Evolutionary conservation across 192 early-diverging fungal species (phyloP).

Genomic region (Chytriomyces sp.): DNA sequence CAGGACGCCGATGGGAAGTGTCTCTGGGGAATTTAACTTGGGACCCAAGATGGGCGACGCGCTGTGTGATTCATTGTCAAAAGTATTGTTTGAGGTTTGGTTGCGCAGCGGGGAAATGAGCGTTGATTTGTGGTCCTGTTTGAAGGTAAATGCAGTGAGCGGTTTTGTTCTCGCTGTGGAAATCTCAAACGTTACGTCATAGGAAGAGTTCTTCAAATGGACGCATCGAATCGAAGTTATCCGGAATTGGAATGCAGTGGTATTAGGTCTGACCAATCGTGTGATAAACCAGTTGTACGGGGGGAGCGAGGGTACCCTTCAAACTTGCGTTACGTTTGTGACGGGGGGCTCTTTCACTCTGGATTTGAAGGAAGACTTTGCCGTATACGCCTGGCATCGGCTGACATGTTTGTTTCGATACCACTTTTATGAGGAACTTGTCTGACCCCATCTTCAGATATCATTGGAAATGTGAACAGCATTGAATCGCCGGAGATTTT

Average conservation of each 20-base stretch:
- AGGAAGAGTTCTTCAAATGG: conserved; percentile 65
- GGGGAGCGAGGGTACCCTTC: conserved; percentile 64
- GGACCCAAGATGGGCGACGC: conserved; percentile 72
- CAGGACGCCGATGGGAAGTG: neutral
- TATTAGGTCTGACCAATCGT: conserved; percentile 71
- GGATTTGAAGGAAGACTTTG: conserved; percentile 65
- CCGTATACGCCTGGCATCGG: conserved; percentile 76
- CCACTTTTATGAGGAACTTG: neutral
- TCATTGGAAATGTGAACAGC: conserved; percentile 50
- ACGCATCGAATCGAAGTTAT: conserved; percentile 74
- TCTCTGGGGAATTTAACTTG: conserved; percentile 36
- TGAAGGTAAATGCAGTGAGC: conserved; percentile 51
- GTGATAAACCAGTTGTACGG: conserved; percentile 73
- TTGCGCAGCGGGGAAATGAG: conserved; percentile 67
- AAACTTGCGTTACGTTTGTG: conserved; percentile 44
- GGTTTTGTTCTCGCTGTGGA: conserved; percentile 45
- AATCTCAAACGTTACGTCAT: neutral
- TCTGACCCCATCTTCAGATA: conserved; percentile 34
- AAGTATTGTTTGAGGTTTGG: conserved; percentile 80
- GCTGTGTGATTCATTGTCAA: conserved; percentile 72
- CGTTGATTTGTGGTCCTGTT: conserved; percentile 80
- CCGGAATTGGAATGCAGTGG: conserved; percentile 75
- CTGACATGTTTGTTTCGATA: conserved; percentile 50
- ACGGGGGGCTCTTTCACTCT: conserved; percentile 23
- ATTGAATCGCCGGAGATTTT: conserved; percentile 52